Evolutionary conservation across 441 rosid genomes (phyloP), one percentile per base, ranked within the genome.

Genomic region (Dalechampia spathulata): DNA sequence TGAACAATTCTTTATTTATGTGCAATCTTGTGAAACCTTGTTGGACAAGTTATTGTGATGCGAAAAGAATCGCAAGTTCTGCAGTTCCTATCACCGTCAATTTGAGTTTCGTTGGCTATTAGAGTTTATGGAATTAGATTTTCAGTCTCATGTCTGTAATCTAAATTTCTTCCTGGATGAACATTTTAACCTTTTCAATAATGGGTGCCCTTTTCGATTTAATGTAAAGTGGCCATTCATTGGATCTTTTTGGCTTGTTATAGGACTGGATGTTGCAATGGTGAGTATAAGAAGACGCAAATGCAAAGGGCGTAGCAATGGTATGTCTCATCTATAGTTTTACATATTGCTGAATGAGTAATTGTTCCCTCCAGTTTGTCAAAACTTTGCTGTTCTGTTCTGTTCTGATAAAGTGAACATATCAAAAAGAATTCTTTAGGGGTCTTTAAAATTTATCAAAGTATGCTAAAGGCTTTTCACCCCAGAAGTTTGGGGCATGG

Each of bases 231-330:
- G 34, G 58, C 23, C 41, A 25, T 57, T 56, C 41, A 55, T 41
- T 17, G 12, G n/a, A 22, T 13, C 12, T 37, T 32, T 16, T 6
- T 48, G 39, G 17, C 34, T 55, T 37, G 7, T 61, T 50, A 26
- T 10, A 67, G 66, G 71, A 52, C 6, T 61, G 62, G 55, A 49
- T n/a, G 59, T 55, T 14, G 52, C 54, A 11, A 67, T 67, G 66
- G 66, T 67, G 66, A 67, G 71, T 46, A 55, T 67, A 56, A 37
- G 71, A 22, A 67, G 71, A 45, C 49, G 55, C 62, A 67, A 56
- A 51, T 63, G 49, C 22, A 25, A 44, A 7, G 62, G 54, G 21
- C 39, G 7, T 16, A 12, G 58, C 34, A 27, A 32, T 44, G 71
- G 71, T 61, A 67, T 37, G 3, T 52, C 54, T 25, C 34, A 59